These are phyloP conservation scores for Capsicum baccatum DNA, from an alignment of 257 asterid genomes.

Conservation along the genomic window DNA sequence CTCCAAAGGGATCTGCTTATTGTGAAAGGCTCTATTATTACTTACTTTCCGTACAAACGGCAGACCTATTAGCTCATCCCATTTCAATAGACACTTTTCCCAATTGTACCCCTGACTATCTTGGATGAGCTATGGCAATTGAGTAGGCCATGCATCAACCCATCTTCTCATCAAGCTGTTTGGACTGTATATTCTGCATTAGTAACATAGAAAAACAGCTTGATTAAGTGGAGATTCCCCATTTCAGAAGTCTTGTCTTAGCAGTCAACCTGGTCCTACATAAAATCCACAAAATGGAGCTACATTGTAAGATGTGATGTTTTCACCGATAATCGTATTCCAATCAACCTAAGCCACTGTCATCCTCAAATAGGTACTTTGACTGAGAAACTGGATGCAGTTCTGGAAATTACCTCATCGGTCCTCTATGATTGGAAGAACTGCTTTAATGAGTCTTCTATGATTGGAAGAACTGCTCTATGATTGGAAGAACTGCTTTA, in stretches of 20 bases:
- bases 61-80: conserved; percentile 12
- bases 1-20: background rate
- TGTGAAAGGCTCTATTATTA: background rate
- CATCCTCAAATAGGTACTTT: background rate
- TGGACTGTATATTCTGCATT: background rate
- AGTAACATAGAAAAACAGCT: background rate
- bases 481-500: conserved; percentile 14
- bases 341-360: conserved; percentile 22
- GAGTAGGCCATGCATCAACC: conserved; percentile 9
- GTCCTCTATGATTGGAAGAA: conserved; percentile 20
- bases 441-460: background rate
- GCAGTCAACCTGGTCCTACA: background rate
- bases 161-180: conserved; percentile 19
- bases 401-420: conserved; percentile 8
- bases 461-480: conserved; percentile 21
- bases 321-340: background rate
- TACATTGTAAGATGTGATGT: background rate
- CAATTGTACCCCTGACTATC: background rate
- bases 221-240: background rate
- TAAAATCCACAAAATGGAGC: conserved; percentile 9
- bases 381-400: background rate
- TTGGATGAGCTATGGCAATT: background rate
- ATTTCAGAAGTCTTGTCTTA: background rate
- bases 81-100: background rate
- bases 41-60: background rate